Evolutionary conservation across 1,139 yeast genomes (phyloP).

Genomic region (Magnusiomyces paraingens): DNA sequence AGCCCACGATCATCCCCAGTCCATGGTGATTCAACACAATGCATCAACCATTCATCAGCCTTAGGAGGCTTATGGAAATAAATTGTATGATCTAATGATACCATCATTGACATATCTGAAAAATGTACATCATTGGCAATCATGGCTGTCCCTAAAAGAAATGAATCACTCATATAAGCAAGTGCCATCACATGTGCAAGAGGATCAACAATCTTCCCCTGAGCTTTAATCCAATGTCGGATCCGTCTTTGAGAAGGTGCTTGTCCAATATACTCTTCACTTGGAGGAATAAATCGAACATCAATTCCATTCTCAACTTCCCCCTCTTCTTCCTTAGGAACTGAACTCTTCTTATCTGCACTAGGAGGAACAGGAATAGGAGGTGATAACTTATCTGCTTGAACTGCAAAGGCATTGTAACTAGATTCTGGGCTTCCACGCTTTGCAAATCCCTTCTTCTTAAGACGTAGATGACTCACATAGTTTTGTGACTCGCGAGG

Average conservation of each 20-base stretch:
- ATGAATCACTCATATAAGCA: constrained; percentile 57
- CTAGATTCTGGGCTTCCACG: not conserved
- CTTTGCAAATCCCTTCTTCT: constrained; percentile 1
- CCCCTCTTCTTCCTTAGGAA: not conserved
- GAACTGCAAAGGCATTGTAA: not conserved
- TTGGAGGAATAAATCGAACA: constrained; percentile 4
- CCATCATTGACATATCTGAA: constrained; percentile 43
- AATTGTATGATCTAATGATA: constrained; percentile 61
- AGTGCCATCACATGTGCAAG: constrained; percentile 52
- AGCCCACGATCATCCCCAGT: constrained; percentile 51
- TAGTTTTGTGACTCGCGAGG: constrained; percentile 1
- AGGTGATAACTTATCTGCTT: not conserved
- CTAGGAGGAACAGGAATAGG: constrained; percentile 7
- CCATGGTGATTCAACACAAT: constrained; percentile 46
- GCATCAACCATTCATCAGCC: constrained; percentile 49
- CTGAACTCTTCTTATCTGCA: constrained; percentile 10
- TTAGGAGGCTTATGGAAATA: constrained; percentile 58
- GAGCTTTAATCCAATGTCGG: constrained; percentile 41
- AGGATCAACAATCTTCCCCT: constrained; percentile 33
- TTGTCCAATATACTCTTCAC: constrained; percentile 8
- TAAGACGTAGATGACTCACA: constrained; percentile 3
- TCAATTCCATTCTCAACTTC: constrained; percentile 7
- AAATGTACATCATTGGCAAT: constrained; percentile 39
- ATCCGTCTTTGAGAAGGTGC: constrained; percentile 9
- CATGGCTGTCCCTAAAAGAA: constrained; percentile 46